Conservation (phyloP, 768 basidiomycete species). For the Zangia roseola region DNA sequence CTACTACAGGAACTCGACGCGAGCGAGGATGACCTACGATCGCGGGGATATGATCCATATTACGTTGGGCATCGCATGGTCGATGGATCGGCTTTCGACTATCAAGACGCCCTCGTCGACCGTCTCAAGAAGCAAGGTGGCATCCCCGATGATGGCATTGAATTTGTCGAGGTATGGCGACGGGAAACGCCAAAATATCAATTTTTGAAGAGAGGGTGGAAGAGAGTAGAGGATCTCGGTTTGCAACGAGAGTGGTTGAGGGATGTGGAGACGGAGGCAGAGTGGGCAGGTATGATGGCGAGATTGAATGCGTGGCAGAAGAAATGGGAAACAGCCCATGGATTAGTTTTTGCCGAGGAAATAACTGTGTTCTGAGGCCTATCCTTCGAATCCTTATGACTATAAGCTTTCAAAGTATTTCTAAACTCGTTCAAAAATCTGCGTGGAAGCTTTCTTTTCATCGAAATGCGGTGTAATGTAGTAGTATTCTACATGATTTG, state of each 20-base stretch:
- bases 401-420: no score
- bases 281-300: constrained; percentile 50
- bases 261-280: constrained; percentile 48
- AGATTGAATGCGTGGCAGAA: constrained; percentile 49
- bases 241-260: constrained; percentile 42
- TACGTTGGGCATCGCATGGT: constrained; percentile 46
- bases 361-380: constrained; percentile 7
- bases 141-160: constrained; percentile 41
- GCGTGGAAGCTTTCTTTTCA: no score
- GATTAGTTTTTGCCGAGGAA: constrained; percentile 12
- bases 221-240: constrained; percentile 42
- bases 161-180: constrained; percentile 53
- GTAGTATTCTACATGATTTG: no score
- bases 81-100: constrained; percentile 34
- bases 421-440: no score
- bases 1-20: constrained; percentile 41
- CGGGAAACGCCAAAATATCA: constrained; percentile 33
- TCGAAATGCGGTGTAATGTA: no score
- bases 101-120: constrained; percentile 36
- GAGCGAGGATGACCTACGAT: constrained; percentile 41
- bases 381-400: no score
- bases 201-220: constrained; percentile 43
- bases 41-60: constrained; percentile 48
- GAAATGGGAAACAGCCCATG: constrained; percentile 46
- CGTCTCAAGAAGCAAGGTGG: constrained; percentile 22